Conservation (phyloP, 805 yeast genomes). For the Metschnikowia rubicola region DNA sequence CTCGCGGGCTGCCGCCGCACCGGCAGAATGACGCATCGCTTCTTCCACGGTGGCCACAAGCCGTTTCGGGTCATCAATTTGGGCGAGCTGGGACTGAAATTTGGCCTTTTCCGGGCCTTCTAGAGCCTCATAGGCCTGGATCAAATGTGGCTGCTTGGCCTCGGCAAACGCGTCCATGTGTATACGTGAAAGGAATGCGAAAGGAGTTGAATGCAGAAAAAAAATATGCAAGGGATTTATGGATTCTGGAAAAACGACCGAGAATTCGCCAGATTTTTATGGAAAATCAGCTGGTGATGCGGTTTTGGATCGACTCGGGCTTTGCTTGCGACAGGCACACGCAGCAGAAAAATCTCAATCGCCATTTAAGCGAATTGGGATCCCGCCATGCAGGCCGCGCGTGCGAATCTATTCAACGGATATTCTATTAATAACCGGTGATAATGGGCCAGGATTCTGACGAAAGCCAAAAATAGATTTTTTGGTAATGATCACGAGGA, state of each 20-base stretch:
- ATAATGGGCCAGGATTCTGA: too few species aligned
- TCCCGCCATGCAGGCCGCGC: background rate
- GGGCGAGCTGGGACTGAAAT: constrained; percentile 40
- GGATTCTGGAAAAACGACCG: background rate
- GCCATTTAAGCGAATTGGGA: background rate
- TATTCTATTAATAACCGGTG: background rate
- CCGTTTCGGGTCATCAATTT: constrained; percentile 38
- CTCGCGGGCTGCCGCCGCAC: constrained; percentile 17
- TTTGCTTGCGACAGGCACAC: background rate
- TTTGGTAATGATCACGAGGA: too few species aligned
- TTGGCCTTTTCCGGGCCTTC: constrained; percentile 26
- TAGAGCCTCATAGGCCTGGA: constrained; percentile 44
- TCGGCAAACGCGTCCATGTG: constrained; percentile 26
- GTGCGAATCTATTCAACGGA: background rate
- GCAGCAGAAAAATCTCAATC: background rate
- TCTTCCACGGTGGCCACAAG: constrained; percentile 41
- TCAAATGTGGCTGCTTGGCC: constrained; percentile 55
- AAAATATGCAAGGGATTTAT: background rate
- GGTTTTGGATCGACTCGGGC: too few species aligned
- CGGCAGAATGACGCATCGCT: constrained; percentile 43
- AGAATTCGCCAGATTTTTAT: too few species aligned
- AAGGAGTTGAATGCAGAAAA: background rate
- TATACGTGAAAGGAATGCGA: background rate
- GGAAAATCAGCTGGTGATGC: too few species aligned
- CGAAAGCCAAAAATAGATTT: too few species aligned